Base-by-base conservation (phyloP, 2,329 filamentous ascomycete genomes). In the Pseudonectria foliicola region DNA sequence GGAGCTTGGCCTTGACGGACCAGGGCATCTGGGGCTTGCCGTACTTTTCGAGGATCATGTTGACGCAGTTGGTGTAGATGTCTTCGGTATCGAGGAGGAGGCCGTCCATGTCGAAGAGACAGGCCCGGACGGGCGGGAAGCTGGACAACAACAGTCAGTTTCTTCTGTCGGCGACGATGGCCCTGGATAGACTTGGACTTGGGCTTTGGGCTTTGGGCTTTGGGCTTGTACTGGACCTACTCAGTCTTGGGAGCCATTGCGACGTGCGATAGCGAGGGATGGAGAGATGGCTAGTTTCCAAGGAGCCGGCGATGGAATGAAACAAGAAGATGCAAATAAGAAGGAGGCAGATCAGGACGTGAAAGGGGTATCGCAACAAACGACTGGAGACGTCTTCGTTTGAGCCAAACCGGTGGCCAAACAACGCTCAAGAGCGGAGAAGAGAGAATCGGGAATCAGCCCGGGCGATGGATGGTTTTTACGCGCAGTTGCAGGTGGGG, bases 61-160 rank as follows among this genome's bases (percentile, higher is more conserved):
- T 95, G 42, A 88, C 83, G 62, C 85, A 83, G 16, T 75, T 58
- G 0, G 87, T 92, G 69, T 96, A 96, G 37, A 79, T 62, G 52
- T 96, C 92, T 68, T 96, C 92, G 24, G 85, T 88, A 63, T 96
- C 81, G 56, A 98, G 84, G 13, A 98, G 77, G 25, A 98, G 81
- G 41, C 92, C 92, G 62, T 98, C 92, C 89, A 96, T 95, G 69
- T 98, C 92, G 61, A 98, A 96, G 46, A 98, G 80, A 62, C 89
- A 95, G 49, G 90, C 92, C 49, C 88, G 77, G 39, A 96, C 73
- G 30, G 82, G 79, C 13, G 85, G 83, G 60, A 88, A 80, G 56
- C 82, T 86, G 53, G 23, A 16, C 7, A n/a, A 8, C 11, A 29
- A 10, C 33, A 42, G 18, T 21, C 18, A 21, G 18, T 21, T 21